A percentile compares a stretch with the other conserved stretches of the same genome.
These are phyloP conservation scores for Saturnispora saitoi DNA, from an alignment of 805 yeast species.

Conservation along the genomic window DNA sequence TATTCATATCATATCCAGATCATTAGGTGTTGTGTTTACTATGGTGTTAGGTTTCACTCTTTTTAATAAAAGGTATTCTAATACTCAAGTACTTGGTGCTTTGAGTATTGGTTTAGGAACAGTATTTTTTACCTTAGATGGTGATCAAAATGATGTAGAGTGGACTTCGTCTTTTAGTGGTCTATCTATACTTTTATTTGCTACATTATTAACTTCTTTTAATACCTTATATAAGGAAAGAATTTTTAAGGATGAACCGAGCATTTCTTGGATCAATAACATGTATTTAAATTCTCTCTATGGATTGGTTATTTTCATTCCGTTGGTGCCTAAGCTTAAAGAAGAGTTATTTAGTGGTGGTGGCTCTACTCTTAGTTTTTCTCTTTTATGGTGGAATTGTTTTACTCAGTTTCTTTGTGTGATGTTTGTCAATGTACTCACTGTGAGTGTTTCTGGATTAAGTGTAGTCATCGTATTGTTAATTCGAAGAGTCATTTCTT, in stretches of 20 bases:
- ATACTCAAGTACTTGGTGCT: slow-evolving; percentile 42
- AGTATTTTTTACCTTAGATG: slow-evolving; percentile 31
- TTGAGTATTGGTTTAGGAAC: slow-evolving; percentile 48
- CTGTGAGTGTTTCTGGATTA: slow-evolving; percentile 49
- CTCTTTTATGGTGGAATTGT: slow-evolving; percentile 33
- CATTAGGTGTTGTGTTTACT: slow-evolving; percentile 54
- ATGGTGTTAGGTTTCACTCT: slow-evolving; percentile 45
- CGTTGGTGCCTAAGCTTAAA: slow-evolving; percentile 25
- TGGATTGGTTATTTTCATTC: slow-evolving; percentile 44
- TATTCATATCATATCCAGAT: slow-evolving; percentile 55
- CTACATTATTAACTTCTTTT: slow-evolving; percentile 31
- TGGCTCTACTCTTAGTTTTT: slow-evolving; percentile 7
- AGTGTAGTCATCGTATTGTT: slow-evolving; percentile 54
- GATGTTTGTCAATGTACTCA: slow-evolving; percentile 56
- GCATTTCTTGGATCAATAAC: slow-evolving; percentile 50
- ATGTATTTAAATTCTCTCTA: slow-evolving; percentile 53
- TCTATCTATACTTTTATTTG: slow-evolving; percentile 5
- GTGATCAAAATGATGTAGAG: not conserved
- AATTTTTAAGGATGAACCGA: slow-evolving; percentile 27
- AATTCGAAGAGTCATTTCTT: slow-evolving; percentile 52
- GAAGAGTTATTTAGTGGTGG: slow-evolving; percentile 8
- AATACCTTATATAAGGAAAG: slow-evolving; percentile 39
- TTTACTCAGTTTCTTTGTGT: slow-evolving; percentile 55
- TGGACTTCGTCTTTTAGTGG: slow-evolving; percentile 4
- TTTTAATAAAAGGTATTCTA: slow-evolving; percentile 38